These are phyloP conservation scores for Linaria vulgaris DNA, from an alignment of 257 asterid genomes.

Conservation along the genomic window DNA sequence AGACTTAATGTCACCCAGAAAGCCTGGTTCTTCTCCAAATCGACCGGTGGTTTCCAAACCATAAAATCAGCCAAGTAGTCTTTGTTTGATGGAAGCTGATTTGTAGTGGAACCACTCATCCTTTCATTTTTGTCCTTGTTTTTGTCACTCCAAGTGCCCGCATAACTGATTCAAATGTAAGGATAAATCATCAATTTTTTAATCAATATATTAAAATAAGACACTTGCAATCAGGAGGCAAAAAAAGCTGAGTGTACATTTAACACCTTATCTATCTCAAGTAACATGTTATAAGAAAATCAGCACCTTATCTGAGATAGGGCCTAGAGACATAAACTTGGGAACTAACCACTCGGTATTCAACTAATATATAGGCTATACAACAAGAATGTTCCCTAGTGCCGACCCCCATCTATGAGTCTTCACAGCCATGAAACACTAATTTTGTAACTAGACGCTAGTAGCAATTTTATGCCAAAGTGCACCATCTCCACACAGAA, in stretches of 20 bases:
- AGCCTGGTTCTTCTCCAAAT: conserved; percentile 62
- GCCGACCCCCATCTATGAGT: not conserved
- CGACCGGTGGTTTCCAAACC: conserved; percentile 80
- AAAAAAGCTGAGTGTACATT: not conserved
- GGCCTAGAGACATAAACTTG: not conserved
- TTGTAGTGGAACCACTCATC: conserved; percentile 59
- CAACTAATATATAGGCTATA: not conserved
- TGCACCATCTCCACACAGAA: too few relatives aligned
- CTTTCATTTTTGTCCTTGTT: conserved; percentile 72
- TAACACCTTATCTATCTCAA: not conserved
- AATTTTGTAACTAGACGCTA: not conserved
- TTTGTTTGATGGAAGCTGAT: conserved; percentile 61
- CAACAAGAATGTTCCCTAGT: not conserved
- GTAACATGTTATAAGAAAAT: not conserved
- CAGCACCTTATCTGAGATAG: not conserved
- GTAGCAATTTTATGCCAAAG: too few relatives aligned
- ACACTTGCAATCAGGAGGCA: not conserved
- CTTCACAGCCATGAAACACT: not conserved
- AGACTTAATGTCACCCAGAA: conserved; percentile 78
- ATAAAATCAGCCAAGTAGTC: conserved; percentile 76
- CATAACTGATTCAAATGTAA: conserved; percentile 49
- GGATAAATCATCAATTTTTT: not conserved
- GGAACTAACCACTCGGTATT: not conserved
- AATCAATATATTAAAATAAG: not conserved
- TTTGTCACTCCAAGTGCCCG: conserved; percentile 88